A percentile compares a stretch with the other conserved stretches of the same genome.
phyloP scores from a whole-genome alignment of 176 grass and related monocot species.

The Oropetium thomaeum region DNA sequence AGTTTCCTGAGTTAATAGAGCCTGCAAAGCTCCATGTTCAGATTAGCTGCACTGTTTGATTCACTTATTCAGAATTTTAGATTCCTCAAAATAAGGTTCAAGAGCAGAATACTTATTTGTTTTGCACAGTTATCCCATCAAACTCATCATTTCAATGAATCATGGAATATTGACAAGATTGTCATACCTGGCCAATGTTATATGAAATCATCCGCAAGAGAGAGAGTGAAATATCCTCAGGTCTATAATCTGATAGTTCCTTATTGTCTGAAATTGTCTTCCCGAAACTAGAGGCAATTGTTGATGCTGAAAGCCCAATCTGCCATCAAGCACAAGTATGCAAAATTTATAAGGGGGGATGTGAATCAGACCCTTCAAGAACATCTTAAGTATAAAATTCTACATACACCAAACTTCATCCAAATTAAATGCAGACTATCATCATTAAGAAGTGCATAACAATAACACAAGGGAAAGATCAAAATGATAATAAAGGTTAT shows the following conservation, averaged over 20 bases:
- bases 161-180: constrained; percentile 21
- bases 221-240: constrained; percentile 98
- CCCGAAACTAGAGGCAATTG: constrained; percentile 96
- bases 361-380: not conserved
- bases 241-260: constrained; percentile 88
- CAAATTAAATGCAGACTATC: not conserved
- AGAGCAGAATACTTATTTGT: not conserved
- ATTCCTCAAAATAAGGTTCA: not conserved
- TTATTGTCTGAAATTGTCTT: constrained; percentile 95
- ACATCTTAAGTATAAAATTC: constrained; percentile 12
- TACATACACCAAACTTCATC: not conserved
- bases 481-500: constrained; percentile 25
- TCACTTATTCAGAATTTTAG: constrained; percentile 22
- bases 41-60: not conserved
- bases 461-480: not conserved
- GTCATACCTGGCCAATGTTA: constrained; percentile 92
- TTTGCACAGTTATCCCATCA: not conserved
- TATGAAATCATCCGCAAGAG: constrained; percentile 98
- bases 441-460: constrained; percentile 12
- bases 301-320: constrained; percentile 97
- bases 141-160: not conserved
- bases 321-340: constrained; percentile 39
- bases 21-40: not conserved
- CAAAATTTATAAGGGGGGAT: constrained; percentile 28
- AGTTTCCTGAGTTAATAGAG: constrained; percentile 8